Evolutionary conservation across 371 early-diverging fungal genomes (phyloP).

Genomic region (Actinomortierella ambigua): DNA sequence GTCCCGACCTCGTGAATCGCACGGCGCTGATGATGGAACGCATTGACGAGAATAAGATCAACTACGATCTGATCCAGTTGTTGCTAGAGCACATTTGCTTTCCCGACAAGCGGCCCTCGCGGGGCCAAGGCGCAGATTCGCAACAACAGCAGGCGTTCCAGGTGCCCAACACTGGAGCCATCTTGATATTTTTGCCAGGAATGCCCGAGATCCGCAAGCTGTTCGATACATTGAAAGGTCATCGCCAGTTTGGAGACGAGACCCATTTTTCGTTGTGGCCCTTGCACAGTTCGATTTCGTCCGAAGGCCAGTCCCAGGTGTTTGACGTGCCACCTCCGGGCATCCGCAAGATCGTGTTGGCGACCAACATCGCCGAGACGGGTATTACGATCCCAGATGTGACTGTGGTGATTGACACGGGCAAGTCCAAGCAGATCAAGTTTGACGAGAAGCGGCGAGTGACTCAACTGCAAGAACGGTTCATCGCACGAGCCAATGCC

Average conservation of each 20-base stretch:
- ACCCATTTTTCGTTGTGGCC: conserved; percentile 65
- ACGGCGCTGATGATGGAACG: conserved; percentile 55
- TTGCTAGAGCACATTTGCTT: conserved; percentile 67
- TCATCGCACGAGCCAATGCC: conserved; percentile 84
- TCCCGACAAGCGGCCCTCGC: conserved; percentile 16
- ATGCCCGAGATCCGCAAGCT: conserved; percentile 76
- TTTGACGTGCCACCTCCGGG: conserved; percentile 67
- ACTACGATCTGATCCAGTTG: conserved; percentile 71
- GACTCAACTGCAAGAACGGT: conserved; percentile 70
- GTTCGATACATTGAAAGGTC: conserved; percentile 59
- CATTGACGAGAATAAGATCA: conserved; percentile 70
- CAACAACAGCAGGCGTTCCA: neutral
- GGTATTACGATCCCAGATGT: conserved; percentile 96
- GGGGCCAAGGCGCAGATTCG: conserved; percentile 12
- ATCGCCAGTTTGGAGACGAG: conserved; percentile 51
- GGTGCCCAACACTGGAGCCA: conserved; percentile 71
- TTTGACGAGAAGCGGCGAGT: conserved; percentile 73
- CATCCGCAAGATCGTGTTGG: conserved; percentile 84
- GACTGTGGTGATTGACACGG: conserved; percentile 93
- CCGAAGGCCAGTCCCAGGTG: conserved; percentile 70
- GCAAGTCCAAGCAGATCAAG: conserved; percentile 81
- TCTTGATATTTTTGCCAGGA: conserved; percentile 91
- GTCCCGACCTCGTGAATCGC: conserved; percentile 43
- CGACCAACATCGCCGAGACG: conserved; percentile 96
- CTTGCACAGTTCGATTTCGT: conserved; percentile 80